phyloP scores from a whole-genome alignment of 495 filamentous ascomycete genomes.

The Lineolata rhizophorae region DNA sequence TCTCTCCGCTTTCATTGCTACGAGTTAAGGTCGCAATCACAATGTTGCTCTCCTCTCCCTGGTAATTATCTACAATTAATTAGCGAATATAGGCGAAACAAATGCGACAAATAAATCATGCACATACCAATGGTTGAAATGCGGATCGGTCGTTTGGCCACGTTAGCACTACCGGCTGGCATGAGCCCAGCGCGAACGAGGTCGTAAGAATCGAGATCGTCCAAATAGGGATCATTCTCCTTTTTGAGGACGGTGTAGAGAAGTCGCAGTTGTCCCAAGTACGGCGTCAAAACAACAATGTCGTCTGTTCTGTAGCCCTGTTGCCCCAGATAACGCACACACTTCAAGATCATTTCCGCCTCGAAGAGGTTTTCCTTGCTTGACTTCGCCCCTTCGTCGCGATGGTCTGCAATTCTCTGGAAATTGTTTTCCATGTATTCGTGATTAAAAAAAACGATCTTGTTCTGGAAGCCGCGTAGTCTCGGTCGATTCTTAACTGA shows the following conservation, averaged over 20 bases:
- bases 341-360: conserved; percentile 41
- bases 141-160: conserved; percentile 27
- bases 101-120: no score
- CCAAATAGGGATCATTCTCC: conserved; percentile 38
- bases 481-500: conserved; percentile 26
- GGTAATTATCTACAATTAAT: conserved; percentile 41
- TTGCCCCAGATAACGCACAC: conserved; percentile 49
- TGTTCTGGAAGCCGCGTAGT: conserved; percentile 34
- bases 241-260: conserved; percentile 30
- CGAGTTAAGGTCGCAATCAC: conserved; percentile 46
- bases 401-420: conserved; percentile 23
- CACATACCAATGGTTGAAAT: conserved; percentile 42
- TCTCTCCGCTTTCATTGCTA: conserved; percentile 39
- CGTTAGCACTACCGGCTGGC: conserved; percentile 26
- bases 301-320: conserved; percentile 51
- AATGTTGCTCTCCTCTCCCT: conserved; percentile 62
- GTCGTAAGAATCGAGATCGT: conserved; percentile 48
- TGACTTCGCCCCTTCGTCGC: conserved; percentile 24
- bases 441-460: conserved; percentile 49
- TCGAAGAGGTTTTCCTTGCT: conserved; percentile 49
- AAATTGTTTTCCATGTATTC: conserved; percentile 26
- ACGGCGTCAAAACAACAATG: conserved; percentile 44
- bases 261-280: conserved; percentile 37
- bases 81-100: no score
- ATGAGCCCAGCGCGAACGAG: conserved; percentile 43